A percentile compares a stretch with the other conserved stretches of the same genome.
Evolutionary conservation across 306 rosid genomes (phyloP).

Genomic region (Vachellia collinsii): DNA sequence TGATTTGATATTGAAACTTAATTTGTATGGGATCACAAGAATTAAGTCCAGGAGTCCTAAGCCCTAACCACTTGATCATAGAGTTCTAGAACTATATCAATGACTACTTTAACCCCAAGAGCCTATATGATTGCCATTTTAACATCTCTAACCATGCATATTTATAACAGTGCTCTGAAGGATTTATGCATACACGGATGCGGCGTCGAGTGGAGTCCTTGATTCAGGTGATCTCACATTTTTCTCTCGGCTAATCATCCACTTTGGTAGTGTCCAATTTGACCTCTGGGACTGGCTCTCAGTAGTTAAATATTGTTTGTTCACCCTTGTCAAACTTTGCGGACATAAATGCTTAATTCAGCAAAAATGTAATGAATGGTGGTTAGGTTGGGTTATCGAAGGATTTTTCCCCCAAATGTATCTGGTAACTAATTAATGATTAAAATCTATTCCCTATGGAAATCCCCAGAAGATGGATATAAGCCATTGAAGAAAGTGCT

Average conservation of each 20-base stretch:
- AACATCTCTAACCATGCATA: constrained; percentile 18
- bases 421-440: constrained; percentile 13
- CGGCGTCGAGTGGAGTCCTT: constrained; percentile 97
- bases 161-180: constrained; percentile 83
- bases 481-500: constrained; percentile 11
- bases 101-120: background rate
- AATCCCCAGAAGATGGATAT: constrained; percentile 8
- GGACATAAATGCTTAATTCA: constrained; percentile 8
- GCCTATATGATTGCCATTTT: background rate
- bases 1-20: background rate
- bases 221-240: constrained; percentile 67
- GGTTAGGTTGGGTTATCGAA: constrained; percentile 29
- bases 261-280: constrained; percentile 21
- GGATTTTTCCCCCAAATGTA: background rate
- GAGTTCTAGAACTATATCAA: background rate
- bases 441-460: background rate
- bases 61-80: background rate
- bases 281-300: constrained; percentile 26
- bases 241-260: constrained; percentile 19
- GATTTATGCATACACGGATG: constrained; percentile 99
- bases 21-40: background rate
- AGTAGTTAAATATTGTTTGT: background rate
- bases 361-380: background rate
- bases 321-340: constrained; percentile 6
- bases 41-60: background rate